Evolutionary conservation across 345 rosid genomes (phyloP).

Genomic region (Aquilaria malaccensis): DNA sequence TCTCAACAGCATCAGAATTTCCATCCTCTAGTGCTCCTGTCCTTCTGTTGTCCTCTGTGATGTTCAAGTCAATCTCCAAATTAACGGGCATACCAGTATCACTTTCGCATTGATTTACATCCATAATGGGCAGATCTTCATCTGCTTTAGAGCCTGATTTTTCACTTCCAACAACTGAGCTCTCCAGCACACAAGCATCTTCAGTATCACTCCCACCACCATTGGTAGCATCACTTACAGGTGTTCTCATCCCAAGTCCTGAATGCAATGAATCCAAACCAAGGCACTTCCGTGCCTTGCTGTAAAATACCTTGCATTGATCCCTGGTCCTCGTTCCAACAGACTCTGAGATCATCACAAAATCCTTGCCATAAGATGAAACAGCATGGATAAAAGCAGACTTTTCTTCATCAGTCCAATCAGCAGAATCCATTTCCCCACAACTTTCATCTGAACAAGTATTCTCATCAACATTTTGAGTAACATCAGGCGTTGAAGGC

Average conservation of each 20-base stretch:
- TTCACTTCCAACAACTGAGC: constrained; percentile 34
- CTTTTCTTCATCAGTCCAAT: constrained; percentile 93
- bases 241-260: constrained; percentile 29
- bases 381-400: constrained; percentile 65
- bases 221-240: constrained; percentile 47
- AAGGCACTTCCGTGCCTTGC: constrained; percentile 91
- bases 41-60: constrained; percentile 30
- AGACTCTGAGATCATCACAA: constrained; percentile 52
- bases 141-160: constrained; percentile 36
- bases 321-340: constrained; percentile 72
- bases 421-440: constrained; percentile 75
- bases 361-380: constrained; percentile 76
- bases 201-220: constrained; percentile 78
- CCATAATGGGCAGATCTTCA: constrained; percentile 28
- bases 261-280: constrained; percentile 64
- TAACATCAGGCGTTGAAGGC: constrained; percentile 48
- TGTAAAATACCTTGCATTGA: constrained; percentile 85
- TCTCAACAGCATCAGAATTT: constrained; percentile 24
- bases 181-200: constrained; percentile 52
- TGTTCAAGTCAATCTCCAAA: constrained; percentile 26
- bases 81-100: constrained; percentile 14
- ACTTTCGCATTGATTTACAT: constrained; percentile 28
- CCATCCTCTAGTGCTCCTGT: constrained; percentile 13
- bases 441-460: constrained; percentile 91
- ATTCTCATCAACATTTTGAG: constrained; percentile 65